Percentiles rank a stretch among this genome's conserved stretches.
These are phyloP conservation scores for Fagus crenata DNA, from an alignment of 306 rosid species.

Conservation along the genomic window DNA sequence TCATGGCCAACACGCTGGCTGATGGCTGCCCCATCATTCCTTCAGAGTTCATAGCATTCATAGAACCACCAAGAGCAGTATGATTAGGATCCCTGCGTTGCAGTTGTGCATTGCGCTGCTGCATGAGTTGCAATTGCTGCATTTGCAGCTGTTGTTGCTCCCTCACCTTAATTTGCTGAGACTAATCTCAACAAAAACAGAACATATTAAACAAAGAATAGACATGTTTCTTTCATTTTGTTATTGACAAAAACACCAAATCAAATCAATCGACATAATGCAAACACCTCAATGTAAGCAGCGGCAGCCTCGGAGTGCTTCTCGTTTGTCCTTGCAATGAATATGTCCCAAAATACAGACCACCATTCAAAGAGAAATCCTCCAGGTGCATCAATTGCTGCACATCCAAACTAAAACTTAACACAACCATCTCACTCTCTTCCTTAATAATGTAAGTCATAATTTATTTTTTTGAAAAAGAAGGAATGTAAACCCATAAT, in stretches of 20 bases:
- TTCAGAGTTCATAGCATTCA: slow-evolving; percentile 72
- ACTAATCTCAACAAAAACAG: slow-evolving; percentile 36
- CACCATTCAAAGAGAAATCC: slow-evolving; percentile 96
- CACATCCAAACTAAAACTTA: slow-evolving; percentile 35
- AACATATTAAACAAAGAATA: slow-evolving; percentile 16
- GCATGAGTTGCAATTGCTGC: slow-evolving; percentile 78
- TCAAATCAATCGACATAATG: slow-evolving; percentile 7
- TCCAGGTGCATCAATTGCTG: slow-evolving; percentile 98
- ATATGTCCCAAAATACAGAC: slow-evolving; percentile 97
- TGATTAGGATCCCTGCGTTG: slow-evolving; percentile 75
- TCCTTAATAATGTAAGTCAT: not conserved
- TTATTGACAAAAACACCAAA: not conserved
- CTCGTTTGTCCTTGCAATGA: slow-evolving; percentile 82
- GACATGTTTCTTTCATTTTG: not conserved
- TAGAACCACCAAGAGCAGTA: slow-evolving; percentile 59
- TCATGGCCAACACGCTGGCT: slow-evolving; percentile 73
- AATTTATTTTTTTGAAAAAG: not conserved
- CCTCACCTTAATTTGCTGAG: slow-evolving; percentile 72
- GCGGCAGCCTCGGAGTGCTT: slow-evolving; percentile 87
- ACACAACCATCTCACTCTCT: not conserved
- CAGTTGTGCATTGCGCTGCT: slow-evolving; percentile 68
- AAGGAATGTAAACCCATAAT: not conserved
- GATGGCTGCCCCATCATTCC: slow-evolving; percentile 82
- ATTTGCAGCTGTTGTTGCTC: slow-evolving; percentile 77
- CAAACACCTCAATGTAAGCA: slow-evolving; percentile 75